Conservation (phyloP, 176 grass and related monocot species). For the Hsuehochloa calcarea region DNA sequence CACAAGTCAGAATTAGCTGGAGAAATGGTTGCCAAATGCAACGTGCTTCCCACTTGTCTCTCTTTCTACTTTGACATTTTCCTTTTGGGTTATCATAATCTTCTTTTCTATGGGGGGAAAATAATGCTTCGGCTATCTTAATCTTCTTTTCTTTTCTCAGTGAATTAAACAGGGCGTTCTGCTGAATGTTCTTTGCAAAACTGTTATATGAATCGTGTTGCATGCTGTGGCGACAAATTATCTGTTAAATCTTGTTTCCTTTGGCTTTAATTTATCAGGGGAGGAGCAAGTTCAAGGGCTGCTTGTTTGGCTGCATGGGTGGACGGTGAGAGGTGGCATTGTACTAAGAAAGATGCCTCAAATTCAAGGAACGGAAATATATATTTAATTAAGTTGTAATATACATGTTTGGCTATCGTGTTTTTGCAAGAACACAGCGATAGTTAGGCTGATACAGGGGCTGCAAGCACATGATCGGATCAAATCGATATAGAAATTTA, state of each 20-base stretch:
- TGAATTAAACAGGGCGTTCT: not conserved
- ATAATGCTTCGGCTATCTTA: too few relatives aligned
- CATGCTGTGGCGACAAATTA: not conserved
- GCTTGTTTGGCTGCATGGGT: slow-evolving; percentile 45
- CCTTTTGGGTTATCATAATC: not conserved
- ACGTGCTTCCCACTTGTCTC: not conserved
- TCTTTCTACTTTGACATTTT: not conserved
- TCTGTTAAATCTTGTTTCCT: not conserved
- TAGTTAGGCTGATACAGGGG: too few relatives aligned
- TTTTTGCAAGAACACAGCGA: too few relatives aligned
- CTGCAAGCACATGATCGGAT: too few relatives aligned
- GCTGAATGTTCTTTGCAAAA: not conserved
- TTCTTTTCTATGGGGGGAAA: too few relatives aligned
- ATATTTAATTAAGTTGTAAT: not conserved
- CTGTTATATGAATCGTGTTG: too few relatives aligned
- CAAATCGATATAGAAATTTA: too few relatives aligned
- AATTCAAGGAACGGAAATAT: not conserved
- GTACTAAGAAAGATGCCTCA: not conserved
- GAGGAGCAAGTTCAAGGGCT: slow-evolving; percentile 30
- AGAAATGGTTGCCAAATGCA: not conserved
- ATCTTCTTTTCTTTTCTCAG: too few relatives aligned
- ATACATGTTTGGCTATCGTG: not conserved
- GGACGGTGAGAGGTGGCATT: slow-evolving; percentile 18
- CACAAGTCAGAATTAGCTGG: not conserved
- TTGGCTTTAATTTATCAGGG: slow-evolving; percentile 9